Evolutionary conservation across 345 rosid genomes (phyloP), one percentile per base, ranked within the genome.

Genomic region (Salix udensis): DNA sequence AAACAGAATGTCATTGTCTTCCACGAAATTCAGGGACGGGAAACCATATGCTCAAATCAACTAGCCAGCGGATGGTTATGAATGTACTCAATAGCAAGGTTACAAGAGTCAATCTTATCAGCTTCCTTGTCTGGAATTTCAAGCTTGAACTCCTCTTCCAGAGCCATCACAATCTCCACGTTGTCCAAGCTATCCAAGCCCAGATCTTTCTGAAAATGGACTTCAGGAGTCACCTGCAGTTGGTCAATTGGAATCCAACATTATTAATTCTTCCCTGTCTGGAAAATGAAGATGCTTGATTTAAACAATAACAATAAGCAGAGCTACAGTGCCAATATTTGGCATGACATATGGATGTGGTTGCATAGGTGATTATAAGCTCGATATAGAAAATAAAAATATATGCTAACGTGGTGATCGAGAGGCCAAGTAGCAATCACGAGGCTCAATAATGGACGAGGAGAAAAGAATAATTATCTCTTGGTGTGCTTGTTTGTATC

Each of bases 101-200:
- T 36, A 82, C 94, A 89, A 4, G 97, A 91, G 74, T 93, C 97
- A 6, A 96, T 92, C 87, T 86, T 93, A 52, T 89, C 96, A 36
- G 99, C 99, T 89, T 96, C 99, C 84, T 86, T 88, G 86, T 96
- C 97, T 1, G 97, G 98, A 28, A 96, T 96, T 77, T 93, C 97
- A 60, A 93, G 90, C 88, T 93, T 96, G 86, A 96, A 96, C 77
- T 96, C 99, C 80, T 93, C 99, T 84, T 96, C 97, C 16, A 96
- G 83, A 37, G 95, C 99, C 99, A 96, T 89, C 46, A 96, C 93
- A 62, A 94, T 91, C 90, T 94, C 98, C 81, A 94, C 94, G 15
- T 74, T 92, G 89, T 94, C 98, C 89, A 94, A 84, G 85, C 98
- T 92, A 82, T 94, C 97, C 86, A 92, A 84, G 4, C 96, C 95